Conservation (phyloP, 495 filamentous ascomycete genomes). For the Annulohypoxylon nitens region DNA sequence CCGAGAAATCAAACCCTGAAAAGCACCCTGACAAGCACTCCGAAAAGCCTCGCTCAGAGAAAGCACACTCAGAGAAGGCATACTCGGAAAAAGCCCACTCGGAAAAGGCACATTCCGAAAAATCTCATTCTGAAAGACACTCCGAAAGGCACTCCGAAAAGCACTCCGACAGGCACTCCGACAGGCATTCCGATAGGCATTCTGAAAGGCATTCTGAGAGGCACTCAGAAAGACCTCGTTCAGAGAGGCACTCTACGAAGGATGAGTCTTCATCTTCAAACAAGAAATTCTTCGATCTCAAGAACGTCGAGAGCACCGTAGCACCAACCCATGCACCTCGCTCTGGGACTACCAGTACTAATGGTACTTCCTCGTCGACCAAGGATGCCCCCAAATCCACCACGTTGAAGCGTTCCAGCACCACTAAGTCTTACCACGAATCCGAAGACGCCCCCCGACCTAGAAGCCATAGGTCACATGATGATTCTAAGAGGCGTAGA, state of each 20-base stretch:
- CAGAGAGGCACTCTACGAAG: slow-evolving; percentile 43
- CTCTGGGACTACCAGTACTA: slow-evolving; percentile 39
- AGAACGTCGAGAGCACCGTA: slow-evolving; percentile 53
- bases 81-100: slow-evolving; percentile 41
- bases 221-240: slow-evolving; percentile 45
- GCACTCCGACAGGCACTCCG: background rate
- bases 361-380: slow-evolving; percentile 11
- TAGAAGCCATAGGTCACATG: slow-evolving; percentile 39
- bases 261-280: slow-evolving; percentile 45
- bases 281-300: slow-evolving; percentile 60
- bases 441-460: slow-evolving; percentile 35
- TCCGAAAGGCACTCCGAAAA: background rate
- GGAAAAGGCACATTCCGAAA: slow-evolving; percentile 44
- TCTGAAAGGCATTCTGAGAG: slow-evolving; percentile 32
- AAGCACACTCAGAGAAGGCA: slow-evolving; percentile 37
- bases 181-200: background rate
- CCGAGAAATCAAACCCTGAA: slow-evolving; percentile 45
- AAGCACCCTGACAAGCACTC: slow-evolving; percentile 29
- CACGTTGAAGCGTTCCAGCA: slow-evolving; percentile 55
- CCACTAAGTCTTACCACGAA: slow-evolving; percentile 42
- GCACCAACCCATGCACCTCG: slow-evolving; percentile 46
- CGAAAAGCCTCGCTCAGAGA: slow-evolving; percentile 32
- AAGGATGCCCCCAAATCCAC: slow-evolving; percentile 45
- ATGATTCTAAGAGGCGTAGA: slow-evolving; percentile 34
- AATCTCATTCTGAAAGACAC: slow-evolving; percentile 29